Percentiles rank a stretch among this genome's conserved stretches.
Evolutionary conservation across 2,329 filamentous ascomycete genomes (phyloP).

Genomic region (Tolypocladium paradoxum): DNA sequence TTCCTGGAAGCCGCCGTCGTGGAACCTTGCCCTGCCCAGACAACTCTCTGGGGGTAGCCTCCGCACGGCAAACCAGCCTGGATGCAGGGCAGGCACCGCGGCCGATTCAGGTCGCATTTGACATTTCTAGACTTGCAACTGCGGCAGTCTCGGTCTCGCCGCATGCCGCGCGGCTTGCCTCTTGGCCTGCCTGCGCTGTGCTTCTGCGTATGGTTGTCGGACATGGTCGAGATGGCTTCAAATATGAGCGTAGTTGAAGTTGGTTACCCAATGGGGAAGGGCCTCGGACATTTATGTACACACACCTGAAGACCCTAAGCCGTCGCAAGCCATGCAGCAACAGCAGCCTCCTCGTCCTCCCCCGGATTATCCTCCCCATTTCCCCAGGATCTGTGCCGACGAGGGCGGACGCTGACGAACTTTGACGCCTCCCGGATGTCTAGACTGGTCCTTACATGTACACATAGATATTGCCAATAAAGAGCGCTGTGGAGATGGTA

Average conservation of each 20-base stretch:
- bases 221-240: neutral
- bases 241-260: neutral
- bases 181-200: conserved; percentile 2
- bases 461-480: neutral
- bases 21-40: conserved; percentile 15
- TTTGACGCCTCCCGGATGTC: neutral
- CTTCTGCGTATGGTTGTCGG: neutral
- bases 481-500: neutral
- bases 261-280: conserved; percentile 5
- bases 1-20: conserved; percentile 3
- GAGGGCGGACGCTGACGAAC: neutral
- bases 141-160: conserved; percentile 17
- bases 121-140: conserved; percentile 13
- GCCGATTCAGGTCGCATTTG: conserved; percentile 18
- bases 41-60: conserved; percentile 19
- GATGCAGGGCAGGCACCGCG: conserved; percentile 14
- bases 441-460: neutral
- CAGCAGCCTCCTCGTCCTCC: neutral
- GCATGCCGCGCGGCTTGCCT: conserved; percentile 17
- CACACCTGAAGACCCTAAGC: no score
- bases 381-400: neutral
- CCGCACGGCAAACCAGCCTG: conserved; percentile 17
- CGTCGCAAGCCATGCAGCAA: neutral
- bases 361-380: neutral
- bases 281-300: no score